These are phyloP conservation scores for Blastobotrys proliferans DNA, from an alignment of 1,139 yeast species.

Conservation along the genomic window DNA sequence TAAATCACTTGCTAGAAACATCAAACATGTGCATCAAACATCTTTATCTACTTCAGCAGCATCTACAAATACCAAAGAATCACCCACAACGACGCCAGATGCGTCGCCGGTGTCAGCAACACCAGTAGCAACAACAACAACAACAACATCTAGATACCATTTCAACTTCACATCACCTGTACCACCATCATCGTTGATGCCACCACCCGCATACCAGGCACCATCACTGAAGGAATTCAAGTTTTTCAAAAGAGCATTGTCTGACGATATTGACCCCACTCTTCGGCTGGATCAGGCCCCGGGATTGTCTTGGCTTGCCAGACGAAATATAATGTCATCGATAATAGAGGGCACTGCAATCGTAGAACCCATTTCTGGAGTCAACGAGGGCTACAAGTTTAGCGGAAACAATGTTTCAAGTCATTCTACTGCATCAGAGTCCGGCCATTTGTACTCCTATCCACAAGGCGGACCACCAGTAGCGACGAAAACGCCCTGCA, in stretches of 20 bases:
- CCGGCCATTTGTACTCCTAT: constrained; percentile 34
- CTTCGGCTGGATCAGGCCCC: constrained; percentile 58
- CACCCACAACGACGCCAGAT: background rate
- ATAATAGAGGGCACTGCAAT: constrained; percentile 77
- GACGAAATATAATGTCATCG: constrained; percentile 57
- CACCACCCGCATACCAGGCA: constrained; percentile 11
- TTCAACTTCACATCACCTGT: too few species aligned
- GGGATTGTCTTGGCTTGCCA: constrained; percentile 55
- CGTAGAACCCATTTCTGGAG: constrained; percentile 83
- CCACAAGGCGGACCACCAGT: constrained; percentile 56
- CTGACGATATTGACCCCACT: constrained; percentile 78
- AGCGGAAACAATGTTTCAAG: constrained; percentile 23
- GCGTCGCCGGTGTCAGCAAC: constrained; percentile 4
- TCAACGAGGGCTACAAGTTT: constrained; percentile 52
- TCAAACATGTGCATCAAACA: constrained; percentile 12
- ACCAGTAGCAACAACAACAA: background rate
- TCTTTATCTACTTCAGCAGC: background rate
- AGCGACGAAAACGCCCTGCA: constrained; percentile 70
- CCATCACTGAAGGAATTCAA: constrained; percentile 47
- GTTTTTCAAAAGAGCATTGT: constrained; percentile 60
- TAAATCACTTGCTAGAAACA: constrained; percentile 12
- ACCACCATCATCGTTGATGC: too few species aligned
- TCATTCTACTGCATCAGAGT: constrained; percentile 13
- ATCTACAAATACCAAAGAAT: background rate
- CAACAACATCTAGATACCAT: too few species aligned